Evolutionary conservation across 176 grass and related monocot species (phyloP).

Genomic region (Carex kokanica): DNA sequence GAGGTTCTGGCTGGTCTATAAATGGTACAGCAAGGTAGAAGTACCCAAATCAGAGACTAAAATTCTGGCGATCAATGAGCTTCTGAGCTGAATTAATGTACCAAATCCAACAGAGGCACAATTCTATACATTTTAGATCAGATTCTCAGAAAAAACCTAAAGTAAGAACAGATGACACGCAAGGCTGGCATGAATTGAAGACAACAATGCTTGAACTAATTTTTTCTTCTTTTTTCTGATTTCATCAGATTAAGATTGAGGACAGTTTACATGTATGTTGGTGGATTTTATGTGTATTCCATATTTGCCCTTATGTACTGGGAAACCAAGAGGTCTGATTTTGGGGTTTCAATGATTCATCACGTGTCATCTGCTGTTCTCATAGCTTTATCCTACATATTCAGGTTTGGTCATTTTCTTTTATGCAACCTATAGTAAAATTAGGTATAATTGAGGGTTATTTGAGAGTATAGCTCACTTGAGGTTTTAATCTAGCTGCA

Average conservation of each 20-base stretch:
- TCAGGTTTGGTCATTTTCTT: slow-evolving; percentile 45
- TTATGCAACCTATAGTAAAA: background rate
- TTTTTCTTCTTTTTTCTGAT: background rate
- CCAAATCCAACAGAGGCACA: background rate
- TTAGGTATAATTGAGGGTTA: background rate
- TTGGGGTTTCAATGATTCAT: slow-evolving; percentile 72
- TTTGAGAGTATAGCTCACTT: background rate
- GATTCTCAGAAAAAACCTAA: background rate
- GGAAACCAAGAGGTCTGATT: slow-evolving; percentile 80
- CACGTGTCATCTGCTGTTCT: slow-evolving; percentile 58
- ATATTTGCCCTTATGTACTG: slow-evolving; percentile 81
- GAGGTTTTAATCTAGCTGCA: background rate
- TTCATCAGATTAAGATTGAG: slow-evolving; percentile 59
- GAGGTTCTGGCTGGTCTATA: background rate
- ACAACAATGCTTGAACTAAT: background rate
- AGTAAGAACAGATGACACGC: too few relatives aligned
- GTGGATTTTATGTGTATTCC: slow-evolving; percentile 81
- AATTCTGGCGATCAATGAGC: background rate
- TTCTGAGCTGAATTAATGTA: background rate
- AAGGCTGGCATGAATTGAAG: background rate
- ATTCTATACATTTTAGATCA: slow-evolving; percentile 6
- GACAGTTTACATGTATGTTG: slow-evolving; percentile 73
- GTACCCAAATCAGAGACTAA: background rate
- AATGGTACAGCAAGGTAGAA: background rate
- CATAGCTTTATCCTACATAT: slow-evolving; percentile 76